Evolutionary conservation across 768 basidiomycete genomes (phyloP).

Genomic region (Leccinum barrowsii): DNA sequence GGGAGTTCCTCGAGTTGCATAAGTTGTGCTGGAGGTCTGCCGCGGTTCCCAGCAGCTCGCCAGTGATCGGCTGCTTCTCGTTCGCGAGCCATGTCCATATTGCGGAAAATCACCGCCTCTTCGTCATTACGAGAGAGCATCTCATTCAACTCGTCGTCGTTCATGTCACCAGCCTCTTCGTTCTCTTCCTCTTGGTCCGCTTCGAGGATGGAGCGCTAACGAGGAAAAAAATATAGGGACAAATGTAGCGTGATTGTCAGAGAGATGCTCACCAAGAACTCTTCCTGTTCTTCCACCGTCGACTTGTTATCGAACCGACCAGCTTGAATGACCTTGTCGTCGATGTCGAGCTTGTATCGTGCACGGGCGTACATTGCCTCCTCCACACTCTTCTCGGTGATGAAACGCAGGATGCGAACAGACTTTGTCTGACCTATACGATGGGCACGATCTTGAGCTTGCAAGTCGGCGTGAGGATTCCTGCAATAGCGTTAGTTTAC

Average conservation of each 20-base stretch:
- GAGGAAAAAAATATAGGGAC: constrained; percentile 8
- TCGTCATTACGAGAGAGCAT: constrained; percentile 83
- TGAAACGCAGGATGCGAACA: constrained; percentile 93
- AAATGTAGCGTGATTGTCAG: background rate
- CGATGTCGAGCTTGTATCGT: constrained; percentile 94
- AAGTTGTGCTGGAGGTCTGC: constrained; percentile 71
- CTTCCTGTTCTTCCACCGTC: constrained; percentile 96
- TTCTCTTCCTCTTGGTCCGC: constrained; percentile 88
- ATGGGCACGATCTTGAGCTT: constrained; percentile 99
- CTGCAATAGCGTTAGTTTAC: constrained; percentile 32
- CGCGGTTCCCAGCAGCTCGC: constrained; percentile 70
- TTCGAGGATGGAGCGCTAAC: constrained; percentile 83
- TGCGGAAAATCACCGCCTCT: constrained; percentile 71
- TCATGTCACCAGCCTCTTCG: constrained; percentile 89
- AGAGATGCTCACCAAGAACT: constrained; percentile 65
- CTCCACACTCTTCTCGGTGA: constrained; percentile 97
- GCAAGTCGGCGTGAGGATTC: constrained; percentile 99
- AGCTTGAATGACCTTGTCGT: constrained; percentile 98
- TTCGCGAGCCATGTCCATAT: constrained; percentile 80
- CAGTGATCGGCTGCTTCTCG: constrained; percentile 61
- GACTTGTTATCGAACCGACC: constrained; percentile 99
- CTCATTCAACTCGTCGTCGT: constrained; percentile 92
- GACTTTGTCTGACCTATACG: constrained; percentile 99
- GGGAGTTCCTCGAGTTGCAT: constrained; percentile 90
- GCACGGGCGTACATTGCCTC: constrained; percentile 97